Conservation (phyloP, 306 rosid genomes). For the Coriaria nepalensis region DNA sequence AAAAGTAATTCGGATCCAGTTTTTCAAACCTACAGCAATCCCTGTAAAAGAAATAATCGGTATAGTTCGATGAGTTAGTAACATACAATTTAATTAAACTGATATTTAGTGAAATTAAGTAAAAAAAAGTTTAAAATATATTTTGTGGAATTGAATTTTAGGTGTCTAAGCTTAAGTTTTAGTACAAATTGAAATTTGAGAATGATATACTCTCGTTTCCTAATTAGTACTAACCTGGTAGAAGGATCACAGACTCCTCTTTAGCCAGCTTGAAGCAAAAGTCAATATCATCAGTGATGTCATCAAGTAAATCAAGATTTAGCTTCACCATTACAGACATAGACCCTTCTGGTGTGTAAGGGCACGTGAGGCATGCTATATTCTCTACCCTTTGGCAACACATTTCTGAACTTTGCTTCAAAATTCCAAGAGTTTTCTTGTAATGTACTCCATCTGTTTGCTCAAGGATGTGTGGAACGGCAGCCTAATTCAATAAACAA, state of each 20-base stretch:
- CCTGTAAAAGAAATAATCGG: conserved; percentile 16
- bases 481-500: conserved; percentile 45
- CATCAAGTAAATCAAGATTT: conserved; percentile 39
- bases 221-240: conserved; percentile 78
- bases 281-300: conserved; percentile 74
- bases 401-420: conserved; percentile 47
- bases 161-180: too few species aligned
- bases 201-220: too few species aligned
- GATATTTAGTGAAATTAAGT: neutral
- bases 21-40: conserved; percentile 33
- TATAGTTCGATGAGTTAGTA: too few species aligned
- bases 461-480: conserved; percentile 68
- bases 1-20: conserved; percentile 41
- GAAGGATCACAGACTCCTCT: conserved; percentile 91
- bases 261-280: conserved; percentile 92
- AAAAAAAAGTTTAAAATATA: too few species aligned
- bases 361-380: conserved; percentile 59
- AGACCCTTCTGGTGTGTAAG: conserved; percentile 72
- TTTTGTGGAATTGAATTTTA: too few species aligned
- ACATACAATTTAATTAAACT: too few species aligned
- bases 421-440: conserved; percentile 42
- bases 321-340: conserved; percentile 79
- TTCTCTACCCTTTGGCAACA: conserved; percentile 49
- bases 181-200: too few species aligned
- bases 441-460: conserved; percentile 68